Percentiles rank a stretch among this genome's conserved stretches.
These are phyloP conservation scores for Candolleomyces aberdarensis DNA, from an alignment of 768 basidiomycete genomes.

Conservation along the genomic window DNA sequence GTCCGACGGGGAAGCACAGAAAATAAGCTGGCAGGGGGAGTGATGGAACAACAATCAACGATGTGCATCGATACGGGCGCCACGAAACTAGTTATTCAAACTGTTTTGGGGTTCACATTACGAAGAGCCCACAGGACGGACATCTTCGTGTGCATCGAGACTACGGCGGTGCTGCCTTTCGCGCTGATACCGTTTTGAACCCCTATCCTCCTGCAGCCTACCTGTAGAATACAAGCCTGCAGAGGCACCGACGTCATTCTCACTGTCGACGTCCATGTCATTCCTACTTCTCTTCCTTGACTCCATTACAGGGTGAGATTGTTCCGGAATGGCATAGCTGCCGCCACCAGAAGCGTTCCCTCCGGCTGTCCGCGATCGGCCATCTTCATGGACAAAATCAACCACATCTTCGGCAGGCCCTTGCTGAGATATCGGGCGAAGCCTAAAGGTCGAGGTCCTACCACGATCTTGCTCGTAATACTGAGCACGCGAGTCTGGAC, in stretches of 20 bases:
- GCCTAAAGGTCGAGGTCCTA: slow-evolving; percentile 45
- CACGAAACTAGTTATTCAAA: neutral
- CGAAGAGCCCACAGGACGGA: slow-evolving; percentile 26
- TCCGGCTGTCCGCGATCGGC: slow-evolving; percentile 31
- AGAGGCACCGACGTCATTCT: slow-evolving; percentile 39
- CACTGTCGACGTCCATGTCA: slow-evolving; percentile 63
- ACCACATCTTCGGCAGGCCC: slow-evolving; percentile 36
- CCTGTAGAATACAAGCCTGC: slow-evolving; percentile 4
- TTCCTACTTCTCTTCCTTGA: slow-evolving; percentile 56
- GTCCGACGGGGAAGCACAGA: slow-evolving; percentile 2
- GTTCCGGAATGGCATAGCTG: slow-evolving; percentile 30
- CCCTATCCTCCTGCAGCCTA: slow-evolving; percentile 35
- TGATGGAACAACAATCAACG: neutral
- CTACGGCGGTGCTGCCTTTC: slow-evolving; percentile 35
- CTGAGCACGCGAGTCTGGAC: slow-evolving; percentile 49
- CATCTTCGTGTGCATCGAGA: slow-evolving; percentile 38
- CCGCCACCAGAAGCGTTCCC: slow-evolving; percentile 21
- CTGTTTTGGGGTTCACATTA: slow-evolving; percentile 7
- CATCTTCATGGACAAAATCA: slow-evolving; percentile 56
- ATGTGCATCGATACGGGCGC: neutral
- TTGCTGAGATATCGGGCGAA: slow-evolving; percentile 45
- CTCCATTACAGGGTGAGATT: slow-evolving; percentile 38
- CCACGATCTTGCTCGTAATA: slow-evolving; percentile 42
- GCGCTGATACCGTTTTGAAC: slow-evolving; percentile 58
- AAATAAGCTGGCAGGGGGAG: neutral